phyloP scores from a whole-genome alignment of 2,329 filamentous ascomycete genomes.

The Trichoderma aggressivum region DNA sequence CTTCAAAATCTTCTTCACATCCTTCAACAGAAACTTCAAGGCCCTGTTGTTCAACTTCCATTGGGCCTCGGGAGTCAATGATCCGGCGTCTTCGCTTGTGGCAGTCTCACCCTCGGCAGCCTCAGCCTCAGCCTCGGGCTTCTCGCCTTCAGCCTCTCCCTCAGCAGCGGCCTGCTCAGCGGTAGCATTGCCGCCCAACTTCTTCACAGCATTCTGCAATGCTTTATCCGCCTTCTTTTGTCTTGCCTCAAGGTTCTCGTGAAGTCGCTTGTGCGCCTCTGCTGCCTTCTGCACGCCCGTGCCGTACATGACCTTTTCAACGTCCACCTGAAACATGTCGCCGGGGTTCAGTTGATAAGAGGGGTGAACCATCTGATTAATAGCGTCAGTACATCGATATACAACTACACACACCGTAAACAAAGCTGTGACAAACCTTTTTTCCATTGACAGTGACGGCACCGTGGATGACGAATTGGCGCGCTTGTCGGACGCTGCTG shows the following conservation, averaged over 20 bases:
- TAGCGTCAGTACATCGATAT: conserved; percentile 9
- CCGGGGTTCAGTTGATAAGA: conserved; percentile 94
- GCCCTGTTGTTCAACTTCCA: conserved; percentile 27
- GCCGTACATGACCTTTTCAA: conserved; percentile 81
- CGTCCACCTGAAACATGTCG: conserved; percentile 95
- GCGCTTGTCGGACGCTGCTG: conserved; percentile 85
- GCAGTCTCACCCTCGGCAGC: conserved; percentile 26
- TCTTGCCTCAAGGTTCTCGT: conserved; percentile 27
- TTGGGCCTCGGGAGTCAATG: conserved; percentile 26
- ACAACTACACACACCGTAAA: not conserved
- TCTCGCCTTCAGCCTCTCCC: conserved; percentile 18
- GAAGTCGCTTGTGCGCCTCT: conserved; percentile 25
- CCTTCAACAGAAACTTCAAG: conserved; percentile 31
- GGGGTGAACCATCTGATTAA: conserved; percentile 76
- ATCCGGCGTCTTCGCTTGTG: conserved; percentile 21
- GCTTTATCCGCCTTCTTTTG: conserved; percentile 29
- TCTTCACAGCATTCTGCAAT: conserved; percentile 22
- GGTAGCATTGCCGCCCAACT: conserved; percentile 17
- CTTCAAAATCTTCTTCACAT: conserved; percentile 34
- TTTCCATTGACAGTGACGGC: conserved; percentile 94
- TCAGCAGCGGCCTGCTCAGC: conserved; percentile 20
- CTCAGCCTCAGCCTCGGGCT: conserved; percentile 17
- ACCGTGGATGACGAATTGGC: conserved; percentile 91
- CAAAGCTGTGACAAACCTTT: conserved; percentile 57
- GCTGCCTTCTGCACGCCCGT: conserved; percentile 69